Conservation (phyloP, 768 basidiomycete genomes). For the Leccinum imitatum region DNA sequence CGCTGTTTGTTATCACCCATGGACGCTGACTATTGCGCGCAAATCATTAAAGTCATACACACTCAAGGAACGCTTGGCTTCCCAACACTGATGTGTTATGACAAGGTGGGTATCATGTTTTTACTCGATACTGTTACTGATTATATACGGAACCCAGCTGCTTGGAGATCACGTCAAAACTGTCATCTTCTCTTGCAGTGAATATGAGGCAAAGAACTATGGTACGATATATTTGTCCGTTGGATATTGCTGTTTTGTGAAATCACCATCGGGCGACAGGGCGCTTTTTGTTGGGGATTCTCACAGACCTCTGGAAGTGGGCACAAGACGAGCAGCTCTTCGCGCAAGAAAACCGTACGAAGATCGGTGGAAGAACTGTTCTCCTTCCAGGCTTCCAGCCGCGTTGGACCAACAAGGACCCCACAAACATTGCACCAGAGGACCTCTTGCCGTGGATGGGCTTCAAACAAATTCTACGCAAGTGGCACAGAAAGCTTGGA, state of each 20-base stretch:
- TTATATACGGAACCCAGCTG: conserved; percentile 48
- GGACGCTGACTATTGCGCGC: conserved; percentile 93
- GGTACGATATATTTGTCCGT: conserved; percentile 44
- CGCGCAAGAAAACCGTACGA: conserved; percentile 66
- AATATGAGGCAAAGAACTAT: conserved; percentile 94
- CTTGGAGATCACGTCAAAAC: conserved; percentile 83
- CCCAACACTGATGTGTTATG: conserved; percentile 80
- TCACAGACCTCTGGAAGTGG: conserved; percentile 81
- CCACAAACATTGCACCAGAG: conserved; percentile 38
- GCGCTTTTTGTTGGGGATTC: conserved; percentile 79
- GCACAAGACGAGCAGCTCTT: conserved; percentile 72
- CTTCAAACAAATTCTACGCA: conserved; percentile 70
- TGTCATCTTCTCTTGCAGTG: conserved; percentile 90
- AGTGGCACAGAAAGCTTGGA: conserved; percentile 80
- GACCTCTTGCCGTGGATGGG: conserved; percentile 67
- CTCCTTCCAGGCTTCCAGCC: conserved; percentile 71
- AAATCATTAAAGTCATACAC: conserved; percentile 87
- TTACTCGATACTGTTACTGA: neutral
- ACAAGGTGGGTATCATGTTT: conserved; percentile 52
- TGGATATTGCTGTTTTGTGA: conserved; percentile 1
- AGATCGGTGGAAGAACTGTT: conserved; percentile 56
- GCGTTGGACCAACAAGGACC: conserved; percentile 46
- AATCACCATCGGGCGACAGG: conserved; percentile 43
- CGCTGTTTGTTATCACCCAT: conserved; percentile 91
- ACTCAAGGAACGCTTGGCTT: conserved; percentile 87